Evolutionary conservation across 352 stramenopile genomes (phyloP), one percentile per base, ranked within the genome.

Genomic region (Phytopythium helicoides): DNA sequence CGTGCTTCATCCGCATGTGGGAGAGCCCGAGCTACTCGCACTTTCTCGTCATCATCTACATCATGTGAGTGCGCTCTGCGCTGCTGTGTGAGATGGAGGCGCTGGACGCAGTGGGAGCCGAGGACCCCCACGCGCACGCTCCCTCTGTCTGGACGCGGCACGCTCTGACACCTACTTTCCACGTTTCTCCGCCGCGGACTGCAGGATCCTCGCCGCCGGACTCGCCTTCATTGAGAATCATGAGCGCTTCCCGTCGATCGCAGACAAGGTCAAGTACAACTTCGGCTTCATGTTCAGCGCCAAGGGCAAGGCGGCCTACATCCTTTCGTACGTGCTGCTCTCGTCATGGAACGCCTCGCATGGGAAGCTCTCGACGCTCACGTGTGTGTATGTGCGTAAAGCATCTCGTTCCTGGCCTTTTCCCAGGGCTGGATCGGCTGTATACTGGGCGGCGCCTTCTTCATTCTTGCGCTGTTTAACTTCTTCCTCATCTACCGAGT

Each of bases 211-310:
- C 38, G 78, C 77, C 15, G 62, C 58, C 11, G 76, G 76, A 5
- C 67, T 94, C 10, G 81, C 86, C 6, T 91, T 94, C 46, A 68
- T 94, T 55, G 83, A 94, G 62, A 92, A 92, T 64, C 83, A 91
- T 51, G 81, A 94, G 49, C 75, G 76, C 54, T 94, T 94, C 61
- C 81, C 83, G 16, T 87, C 76, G 23, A 36, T 89, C 6, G 77
- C 81, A 9, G 71, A 89, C 54, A 86, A 87, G 45, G 76, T 91
- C 23, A 94, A 94, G 73, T 50, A 79, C 39, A 94, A 94, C 75
- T 94, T 94, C 62, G 83, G 79, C 38, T 94, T 94, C 59, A 94
- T 94, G 83, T 94, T 94, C 66, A 92, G 73, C 15, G 83, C 81
- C 25, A 78, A 73, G n/a, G 83, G 83, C 66, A 89, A 89, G 56